A percentile compares a stretch with the other conserved stretches of the same genome.
phyloP scores from a whole-genome alignment of 495 filamentous ascomycete species.

The Cairneyella variabilis region DNA sequence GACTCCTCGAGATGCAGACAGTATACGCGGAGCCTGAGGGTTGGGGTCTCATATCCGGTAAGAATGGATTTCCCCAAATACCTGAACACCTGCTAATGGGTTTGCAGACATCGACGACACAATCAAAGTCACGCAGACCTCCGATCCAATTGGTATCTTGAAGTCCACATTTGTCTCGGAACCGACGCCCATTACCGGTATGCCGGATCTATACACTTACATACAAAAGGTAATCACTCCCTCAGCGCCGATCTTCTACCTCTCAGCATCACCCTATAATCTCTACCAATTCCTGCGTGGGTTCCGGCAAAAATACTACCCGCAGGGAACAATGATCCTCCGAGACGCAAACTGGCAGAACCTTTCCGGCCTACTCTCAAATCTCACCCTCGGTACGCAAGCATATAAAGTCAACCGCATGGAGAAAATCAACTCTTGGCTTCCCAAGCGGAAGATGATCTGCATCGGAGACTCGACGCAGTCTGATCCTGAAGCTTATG shows the following conservation, averaged over 20 bases:
- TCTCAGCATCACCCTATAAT: conserved; percentile 93
- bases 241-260: conserved; percentile 80
- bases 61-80: too few species aligned
- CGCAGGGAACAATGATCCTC: conserved; percentile 74
- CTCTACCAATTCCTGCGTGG: conserved; percentile 81
- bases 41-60: conserved; percentile 81
- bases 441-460: conserved; percentile 75
- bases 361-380: conserved; percentile 70
- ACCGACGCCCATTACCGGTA: conserved; percentile 66
- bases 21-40: conserved; percentile 72
- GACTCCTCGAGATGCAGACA: conserved; percentile 56
- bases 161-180: conserved; percentile 77
- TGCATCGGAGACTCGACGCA: conserved; percentile 90
- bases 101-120: conserved; percentile 84
- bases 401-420: conserved; percentile 85
- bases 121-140: conserved; percentile 86
- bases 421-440: conserved; percentile 66
- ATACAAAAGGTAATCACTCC: conserved; percentile 51
- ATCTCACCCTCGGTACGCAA: conserved; percentile 75
- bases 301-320: conserved; percentile 68
- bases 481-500: conserved; percentile 87
- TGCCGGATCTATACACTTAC: conserved; percentile 76
- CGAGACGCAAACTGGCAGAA: conserved; percentile 89
- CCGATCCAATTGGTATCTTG: conserved; percentile 72
- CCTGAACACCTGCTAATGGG: too few species aligned